Evolutionary conservation across 1,139 yeast species (phyloP).

Genomic region (Yamadazyma kanchanaburiensis): DNA sequence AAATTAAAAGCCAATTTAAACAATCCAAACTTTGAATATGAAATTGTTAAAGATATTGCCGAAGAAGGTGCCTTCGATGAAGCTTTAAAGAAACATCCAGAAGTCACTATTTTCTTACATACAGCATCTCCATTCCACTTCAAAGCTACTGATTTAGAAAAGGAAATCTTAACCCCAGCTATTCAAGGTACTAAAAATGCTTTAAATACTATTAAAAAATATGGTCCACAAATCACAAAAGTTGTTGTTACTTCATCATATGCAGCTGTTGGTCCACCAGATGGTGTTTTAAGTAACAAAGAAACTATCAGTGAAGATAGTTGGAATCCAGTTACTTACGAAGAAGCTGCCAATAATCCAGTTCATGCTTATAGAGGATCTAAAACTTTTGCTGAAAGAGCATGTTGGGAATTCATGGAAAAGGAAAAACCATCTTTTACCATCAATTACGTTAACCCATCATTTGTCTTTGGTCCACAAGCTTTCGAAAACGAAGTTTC

Average conservation of each 20-base stretch:
- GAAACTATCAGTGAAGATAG: constrained; percentile 21
- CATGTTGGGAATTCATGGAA: constrained; percentile 52
- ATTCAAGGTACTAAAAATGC: constrained; percentile 22
- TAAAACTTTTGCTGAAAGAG: constrained; percentile 31
- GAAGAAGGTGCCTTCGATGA: constrained; percentile 51
- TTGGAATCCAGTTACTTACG: constrained; percentile 40
- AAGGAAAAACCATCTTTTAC: constrained; percentile 21
- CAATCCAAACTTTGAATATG: constrained; percentile 34
- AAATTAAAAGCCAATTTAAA: constrained; percentile 31
- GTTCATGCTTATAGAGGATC: constrained; percentile 27
- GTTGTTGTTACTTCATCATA: constrained; percentile 26
- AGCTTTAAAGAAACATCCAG: constrained; percentile 45
- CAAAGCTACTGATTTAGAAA: constrained; percentile 14
- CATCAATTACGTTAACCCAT: constrained; percentile 26
- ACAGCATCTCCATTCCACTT: constrained; percentile 28
- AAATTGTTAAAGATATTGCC: constrained; percentile 49
- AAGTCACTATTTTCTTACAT: constrained; percentile 53
- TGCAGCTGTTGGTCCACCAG: constrained; percentile 21
- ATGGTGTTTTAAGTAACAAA: constrained; percentile 12
- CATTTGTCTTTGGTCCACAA: constrained; percentile 38
- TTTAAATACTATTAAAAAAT: constrained; percentile 17
- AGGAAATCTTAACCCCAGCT: constrained; percentile 18
- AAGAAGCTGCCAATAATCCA: constrained; percentile 21
- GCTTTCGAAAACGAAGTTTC: constrained; percentile 26
- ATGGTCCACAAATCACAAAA: constrained; percentile 21